Evolutionary conservation across 2,329 filamentous ascomycete species (phyloP).

Genomic region (Scytalidium lignicola): DNA sequence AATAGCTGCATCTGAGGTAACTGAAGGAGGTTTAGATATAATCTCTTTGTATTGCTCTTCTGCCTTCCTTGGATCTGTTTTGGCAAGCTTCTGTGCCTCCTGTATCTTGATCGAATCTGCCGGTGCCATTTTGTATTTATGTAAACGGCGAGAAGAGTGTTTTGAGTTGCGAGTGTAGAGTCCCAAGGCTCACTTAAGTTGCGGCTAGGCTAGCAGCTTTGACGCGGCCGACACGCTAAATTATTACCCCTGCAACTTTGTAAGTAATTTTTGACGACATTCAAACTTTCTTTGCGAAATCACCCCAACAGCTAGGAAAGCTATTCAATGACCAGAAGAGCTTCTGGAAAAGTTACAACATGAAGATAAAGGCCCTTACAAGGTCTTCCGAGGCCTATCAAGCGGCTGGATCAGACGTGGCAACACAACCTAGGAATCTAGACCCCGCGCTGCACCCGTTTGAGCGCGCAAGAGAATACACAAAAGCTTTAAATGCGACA

Average conservation of each 20-base stretch:
- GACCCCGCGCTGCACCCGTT: constrained; percentile 84
- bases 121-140: constrained; percentile 44
- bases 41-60: constrained; percentile 87
- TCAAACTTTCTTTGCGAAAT: constrained; percentile 6
- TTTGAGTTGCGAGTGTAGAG: constrained; percentile 5
- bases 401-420: constrained; percentile 59
- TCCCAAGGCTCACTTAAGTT: constrained; percentile 7
- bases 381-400: constrained; percentile 61
- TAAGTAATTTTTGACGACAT: constrained; percentile 14
- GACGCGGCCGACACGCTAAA: constrained; percentile 15
- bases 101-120: constrained; percentile 64
- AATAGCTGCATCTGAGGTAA: constrained; percentile 76
- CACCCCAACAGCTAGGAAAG: not conserved
- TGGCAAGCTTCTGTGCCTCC: constrained; percentile 81
- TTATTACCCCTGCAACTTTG: constrained; percentile 14
- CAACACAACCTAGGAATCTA: constrained; percentile 65
- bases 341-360: constrained; percentile 10
- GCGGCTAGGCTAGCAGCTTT: constrained; percentile 12
- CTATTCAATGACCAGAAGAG: not conserved
- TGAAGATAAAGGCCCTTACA: constrained; percentile 62
- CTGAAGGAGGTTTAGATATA: constrained; percentile 76
- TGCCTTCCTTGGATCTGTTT: constrained; percentile 76
- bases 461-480: constrained; percentile 83
- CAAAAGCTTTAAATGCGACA: constrained; percentile 72
- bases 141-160: constrained; percentile 11